These are phyloP conservation scores for Papiliotrema terrestris DNA, from an alignment of 1,284 basidiomycete genomes.

Conservation along the genomic window DNA sequence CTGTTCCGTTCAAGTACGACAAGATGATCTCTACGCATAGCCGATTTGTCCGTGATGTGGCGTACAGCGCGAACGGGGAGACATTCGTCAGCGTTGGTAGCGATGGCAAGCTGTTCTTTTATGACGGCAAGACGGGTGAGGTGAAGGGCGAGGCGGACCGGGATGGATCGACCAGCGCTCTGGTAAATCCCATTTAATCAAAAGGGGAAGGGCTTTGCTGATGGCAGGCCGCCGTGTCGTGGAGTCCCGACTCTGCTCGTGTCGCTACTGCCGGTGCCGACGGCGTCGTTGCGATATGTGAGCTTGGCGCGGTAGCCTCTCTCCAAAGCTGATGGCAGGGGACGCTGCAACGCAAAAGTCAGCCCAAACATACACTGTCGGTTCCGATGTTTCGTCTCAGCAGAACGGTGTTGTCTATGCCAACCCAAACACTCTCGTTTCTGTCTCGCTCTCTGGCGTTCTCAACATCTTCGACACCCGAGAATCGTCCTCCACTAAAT, in stretches of 20 bases:
- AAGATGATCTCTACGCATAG: slow-evolving; percentile 89
- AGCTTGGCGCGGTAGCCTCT: slow-evolving; percentile 28
- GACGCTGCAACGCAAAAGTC: slow-evolving; percentile 69
- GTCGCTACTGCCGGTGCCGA: slow-evolving; percentile 84
- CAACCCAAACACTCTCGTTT: slow-evolving; percentile 68
- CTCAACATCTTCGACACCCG: slow-evolving; percentile 82
- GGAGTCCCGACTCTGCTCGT: slow-evolving; percentile 69
- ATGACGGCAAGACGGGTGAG: slow-evolving; percentile 88
- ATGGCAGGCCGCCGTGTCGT: slow-evolving; percentile 56
- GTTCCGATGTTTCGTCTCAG: slow-evolving; percentile 64
- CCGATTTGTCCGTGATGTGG: slow-evolving; percentile 90
- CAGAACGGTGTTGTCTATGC: slow-evolving; percentile 88
- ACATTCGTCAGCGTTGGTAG: slow-evolving; percentile 87
- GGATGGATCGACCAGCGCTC: slow-evolving; percentile 55
- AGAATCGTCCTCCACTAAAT: slow-evolving; percentile 56
- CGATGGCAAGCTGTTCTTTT: slow-evolving; percentile 83
- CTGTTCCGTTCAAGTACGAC: slow-evolving; percentile 83
- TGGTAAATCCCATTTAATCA: slow-evolving; percentile 56
- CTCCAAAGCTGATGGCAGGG: slow-evolving; percentile 55
- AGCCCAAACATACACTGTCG: slow-evolving; percentile 66
- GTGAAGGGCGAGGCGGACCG: slow-evolving; percentile 63
- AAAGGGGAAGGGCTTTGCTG: slow-evolving; percentile 46
- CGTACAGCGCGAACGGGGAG: slow-evolving; percentile 74
- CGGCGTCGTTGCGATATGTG: slow-evolving; percentile 81
- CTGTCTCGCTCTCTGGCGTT: slow-evolving; percentile 77